phyloP scores from a whole-genome alignment of 331 rosid genomes.

The Arachis monticola region DNA sequence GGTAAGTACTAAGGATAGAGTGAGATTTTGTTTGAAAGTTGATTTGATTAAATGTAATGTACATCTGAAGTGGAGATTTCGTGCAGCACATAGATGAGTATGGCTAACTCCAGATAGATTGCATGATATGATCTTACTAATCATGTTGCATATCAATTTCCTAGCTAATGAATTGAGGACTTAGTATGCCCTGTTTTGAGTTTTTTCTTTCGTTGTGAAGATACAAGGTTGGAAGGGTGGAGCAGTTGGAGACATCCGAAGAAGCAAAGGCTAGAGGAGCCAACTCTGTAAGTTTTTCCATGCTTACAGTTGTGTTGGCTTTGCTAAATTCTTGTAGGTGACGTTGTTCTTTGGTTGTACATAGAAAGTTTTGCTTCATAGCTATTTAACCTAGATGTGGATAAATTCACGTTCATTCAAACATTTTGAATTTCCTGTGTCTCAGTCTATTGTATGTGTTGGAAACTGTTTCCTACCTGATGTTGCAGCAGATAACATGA shows the following conservation, averaged over 20 bases:
- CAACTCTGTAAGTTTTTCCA: constrained; percentile 73
- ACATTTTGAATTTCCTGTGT: constrained; percentile 12
- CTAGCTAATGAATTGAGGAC: constrained; percentile 11
- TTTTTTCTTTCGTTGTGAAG: constrained; percentile 51
- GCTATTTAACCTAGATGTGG: not conserved
- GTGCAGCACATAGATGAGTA: constrained; percentile 12
- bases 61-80: constrained; percentile 27
- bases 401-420: not conserved
- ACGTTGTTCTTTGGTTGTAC: constrained; percentile 9
- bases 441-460: constrained; percentile 4
- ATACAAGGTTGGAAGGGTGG: constrained; percentile 93
- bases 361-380: constrained; percentile 8
- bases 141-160: constrained; percentile 26
- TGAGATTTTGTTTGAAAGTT: constrained; percentile 26
- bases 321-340: constrained; percentile 11
- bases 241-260: constrained; percentile 88
- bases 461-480: constrained; percentile 1
- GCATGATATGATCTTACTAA: constrained; percentile 16
- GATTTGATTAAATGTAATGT: constrained; percentile 1
- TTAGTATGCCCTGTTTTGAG: constrained; percentile 24
- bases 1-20: constrained; percentile 77
- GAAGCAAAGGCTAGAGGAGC: constrained; percentile 84
- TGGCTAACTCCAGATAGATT: constrained; percentile 19
- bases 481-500: constrained; percentile 21
- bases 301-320: constrained; percentile 31